A percentile compares a stretch with the other conserved stretches of the same genome.
These are phyloP conservation scores for Leishmania braziliensis DNA, from an alignment of 208 protist species.

Conservation along the genomic window DNA sequence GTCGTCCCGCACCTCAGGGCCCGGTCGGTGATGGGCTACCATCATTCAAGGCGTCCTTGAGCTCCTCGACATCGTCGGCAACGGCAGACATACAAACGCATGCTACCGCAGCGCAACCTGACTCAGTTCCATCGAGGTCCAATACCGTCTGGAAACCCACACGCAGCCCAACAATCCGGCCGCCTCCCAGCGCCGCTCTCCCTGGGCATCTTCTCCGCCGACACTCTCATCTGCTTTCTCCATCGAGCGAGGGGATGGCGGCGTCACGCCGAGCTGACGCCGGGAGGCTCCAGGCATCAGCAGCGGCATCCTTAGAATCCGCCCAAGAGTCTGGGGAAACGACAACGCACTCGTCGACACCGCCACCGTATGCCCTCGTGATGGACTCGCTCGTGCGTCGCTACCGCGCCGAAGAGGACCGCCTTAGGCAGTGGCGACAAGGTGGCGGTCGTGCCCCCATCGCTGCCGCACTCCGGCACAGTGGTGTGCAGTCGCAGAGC, in stretches of 20 bases:
- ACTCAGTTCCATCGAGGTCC: background rate
- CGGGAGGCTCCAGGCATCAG: background rate
- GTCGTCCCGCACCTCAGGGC: background rate
- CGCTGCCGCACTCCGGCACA: background rate
- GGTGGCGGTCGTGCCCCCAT: background rate
- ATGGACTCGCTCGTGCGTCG: slow-evolving; percentile 34
- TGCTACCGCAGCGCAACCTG: background rate
- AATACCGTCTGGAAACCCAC: background rate
- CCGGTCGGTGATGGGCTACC: background rate
- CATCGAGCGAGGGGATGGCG: background rate
- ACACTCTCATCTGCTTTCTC: background rate
- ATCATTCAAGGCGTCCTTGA: background rate
- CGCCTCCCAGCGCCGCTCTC: background rate
- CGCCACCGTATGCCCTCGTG: slow-evolving; percentile 12
- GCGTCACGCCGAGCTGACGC: background rate
- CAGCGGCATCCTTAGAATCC: background rate
- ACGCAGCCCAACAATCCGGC: slow-evolving; percentile 21
- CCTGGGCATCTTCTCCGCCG: background rate
- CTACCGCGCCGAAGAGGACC: slow-evolving; percentile 25
- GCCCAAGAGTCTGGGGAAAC: background rate
- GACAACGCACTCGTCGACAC: slow-evolving; percentile 6
- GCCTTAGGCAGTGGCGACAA: slow-evolving; percentile 26
- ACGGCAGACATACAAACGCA: background rate
- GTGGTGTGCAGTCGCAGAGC: background rate
- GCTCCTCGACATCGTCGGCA: slow-evolving; percentile 1